Evolutionary conservation across 1,284 basidiomycete genomes (phyloP).

Genomic region (Coniophora puteana): DNA sequence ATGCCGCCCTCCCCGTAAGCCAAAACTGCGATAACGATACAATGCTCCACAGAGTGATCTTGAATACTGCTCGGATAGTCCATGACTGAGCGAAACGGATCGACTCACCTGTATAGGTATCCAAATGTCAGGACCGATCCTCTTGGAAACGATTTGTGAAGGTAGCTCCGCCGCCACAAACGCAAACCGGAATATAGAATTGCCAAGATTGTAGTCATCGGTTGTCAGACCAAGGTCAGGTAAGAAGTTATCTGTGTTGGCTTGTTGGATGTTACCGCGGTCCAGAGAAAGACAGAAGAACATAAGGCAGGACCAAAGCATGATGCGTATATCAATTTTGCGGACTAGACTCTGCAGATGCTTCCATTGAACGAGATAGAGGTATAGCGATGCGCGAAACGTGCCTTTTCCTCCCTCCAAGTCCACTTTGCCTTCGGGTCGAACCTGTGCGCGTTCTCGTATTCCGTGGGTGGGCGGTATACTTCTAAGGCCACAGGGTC

Average conservation of each 20-base stretch:
- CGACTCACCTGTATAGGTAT: conserved; percentile 56
- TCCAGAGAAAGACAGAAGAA: conserved; percentile 63
- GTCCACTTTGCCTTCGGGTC: conserved; percentile 70
- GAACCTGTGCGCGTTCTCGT: conserved; percentile 64
- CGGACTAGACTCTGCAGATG: conserved; percentile 43
- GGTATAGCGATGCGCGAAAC: conserved; percentile 11
- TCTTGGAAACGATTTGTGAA: conserved; percentile 70
- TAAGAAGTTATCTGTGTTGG: conserved; percentile 57
- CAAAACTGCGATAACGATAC: conserved; percentile 63
- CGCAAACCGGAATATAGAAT: conserved; percentile 49
- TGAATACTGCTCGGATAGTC: conserved; percentile 8
- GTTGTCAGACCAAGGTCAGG: conserved; percentile 47
- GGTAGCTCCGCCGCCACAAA: conserved; percentile 65
- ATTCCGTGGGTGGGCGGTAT: conserved; percentile 52
- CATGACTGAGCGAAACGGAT: conserved; percentile 11
- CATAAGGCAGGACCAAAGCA: conserved; percentile 63
- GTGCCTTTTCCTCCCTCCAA: conserved; percentile 60
- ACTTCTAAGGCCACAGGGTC: conserved; percentile 48
- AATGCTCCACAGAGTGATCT: conserved; percentile 55
- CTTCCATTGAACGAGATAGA: neutral
- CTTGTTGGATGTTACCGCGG: conserved; percentile 50
- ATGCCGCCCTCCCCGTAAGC: conserved; percentile 50
- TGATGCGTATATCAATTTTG: conserved; percentile 60
- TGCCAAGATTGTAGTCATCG: conserved; percentile 67
- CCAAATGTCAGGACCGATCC: conserved; percentile 71